Percentiles rank a stretch among this genome's conserved stretches.
phyloP scores from a whole-genome alignment of 495 filamentous ascomycete genomes.

The Choiromyces venosus region DNA sequence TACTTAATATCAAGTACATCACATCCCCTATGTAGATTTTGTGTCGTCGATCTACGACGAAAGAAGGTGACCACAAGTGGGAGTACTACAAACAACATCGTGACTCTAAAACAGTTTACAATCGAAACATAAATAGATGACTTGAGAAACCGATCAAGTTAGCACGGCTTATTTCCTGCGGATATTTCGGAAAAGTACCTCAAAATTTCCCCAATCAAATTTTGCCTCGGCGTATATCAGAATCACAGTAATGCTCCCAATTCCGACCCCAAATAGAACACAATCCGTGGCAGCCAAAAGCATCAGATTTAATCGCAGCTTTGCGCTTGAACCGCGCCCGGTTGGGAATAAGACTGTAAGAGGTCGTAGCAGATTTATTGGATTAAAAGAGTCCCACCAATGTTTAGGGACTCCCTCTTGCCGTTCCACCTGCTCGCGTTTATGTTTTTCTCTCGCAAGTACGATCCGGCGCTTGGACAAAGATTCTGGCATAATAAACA shows the following conservation, averaged over 20 bases:
- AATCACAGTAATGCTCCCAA: conserved; percentile 71
- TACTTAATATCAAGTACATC: conserved; percentile 64
- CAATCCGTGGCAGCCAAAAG: conserved; percentile 74
- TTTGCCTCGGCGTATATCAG: conserved; percentile 71
- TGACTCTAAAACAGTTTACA: conserved; percentile 67
- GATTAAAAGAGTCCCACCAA: conserved; percentile 45
- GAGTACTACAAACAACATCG: conserved; percentile 66
- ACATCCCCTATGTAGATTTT: conserved; percentile 57
- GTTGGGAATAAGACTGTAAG: conserved; percentile 71
- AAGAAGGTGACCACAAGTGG: conserved; percentile 53
- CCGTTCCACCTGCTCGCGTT: conserved; percentile 28
- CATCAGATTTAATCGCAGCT: conserved; percentile 70
- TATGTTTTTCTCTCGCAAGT: conserved; percentile 62
- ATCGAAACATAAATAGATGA: conserved; percentile 68
- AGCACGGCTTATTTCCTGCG: not conserved
- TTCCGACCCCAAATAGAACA: conserved; percentile 69
- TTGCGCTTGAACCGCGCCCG: conserved; percentile 55
- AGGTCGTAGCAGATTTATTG: conserved; percentile 63
- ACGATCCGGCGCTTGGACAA: conserved; percentile 62
- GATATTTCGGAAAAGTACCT: conserved; percentile 45
- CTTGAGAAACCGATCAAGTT: conserved; percentile 12
- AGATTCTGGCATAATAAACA: conserved; percentile 73
- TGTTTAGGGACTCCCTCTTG: conserved; percentile 27
- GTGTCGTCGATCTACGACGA: conserved; percentile 28
- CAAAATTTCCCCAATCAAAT: conserved; percentile 74